Evolutionary conservation across 164 flowering plant genomes (phyloP).

Genomic region (Aristolochia californica): DNA sequence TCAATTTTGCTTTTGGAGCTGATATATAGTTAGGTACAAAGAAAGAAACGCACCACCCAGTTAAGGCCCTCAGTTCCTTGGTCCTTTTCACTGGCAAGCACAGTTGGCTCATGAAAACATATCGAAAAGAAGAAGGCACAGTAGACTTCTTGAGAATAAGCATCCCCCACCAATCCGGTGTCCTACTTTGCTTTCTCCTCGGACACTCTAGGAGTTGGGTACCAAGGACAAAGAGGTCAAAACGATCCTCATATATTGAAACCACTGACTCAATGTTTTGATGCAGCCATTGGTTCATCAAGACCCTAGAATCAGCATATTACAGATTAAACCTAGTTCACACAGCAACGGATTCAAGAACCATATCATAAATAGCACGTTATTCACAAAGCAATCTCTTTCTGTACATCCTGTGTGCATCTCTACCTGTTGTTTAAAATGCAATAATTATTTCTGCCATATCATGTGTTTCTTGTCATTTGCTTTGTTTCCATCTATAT

Average conservation of each 20-base stretch:
- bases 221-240: slow-evolving; percentile 55
- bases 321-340: not conserved
- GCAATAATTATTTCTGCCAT: no score
- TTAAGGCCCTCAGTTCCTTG: slow-evolving; percentile 69
- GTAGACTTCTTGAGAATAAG: slow-evolving; percentile 25
- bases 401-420: no score
- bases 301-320: slow-evolving; percentile 41
- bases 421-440: no score
- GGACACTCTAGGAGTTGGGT: slow-evolving; percentile 25
- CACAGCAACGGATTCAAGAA: no score
- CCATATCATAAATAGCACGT: no score
- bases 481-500: no score
- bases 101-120: slow-evolving; percentile 33
- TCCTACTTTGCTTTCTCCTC: slow-evolving; percentile 18
- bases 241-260: slow-evolving; percentile 90
- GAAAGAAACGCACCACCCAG: slow-evolving; percentile 57
- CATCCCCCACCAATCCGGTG: slow-evolving; percentile 56
- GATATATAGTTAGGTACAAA: no score
- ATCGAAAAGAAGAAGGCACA: slow-evolving; percentile 13
- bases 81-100: slow-evolving; percentile 71
- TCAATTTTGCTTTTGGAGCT: not conserved
- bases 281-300: slow-evolving; percentile 72
- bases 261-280: slow-evolving; percentile 69
- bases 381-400: no score
- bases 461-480: no score